Percentiles rank a stretch among this genome's conserved stretches.
phyloP scores from a whole-genome alignment of 129 eudicot genomes.

The Flaveria robusta region DNA sequence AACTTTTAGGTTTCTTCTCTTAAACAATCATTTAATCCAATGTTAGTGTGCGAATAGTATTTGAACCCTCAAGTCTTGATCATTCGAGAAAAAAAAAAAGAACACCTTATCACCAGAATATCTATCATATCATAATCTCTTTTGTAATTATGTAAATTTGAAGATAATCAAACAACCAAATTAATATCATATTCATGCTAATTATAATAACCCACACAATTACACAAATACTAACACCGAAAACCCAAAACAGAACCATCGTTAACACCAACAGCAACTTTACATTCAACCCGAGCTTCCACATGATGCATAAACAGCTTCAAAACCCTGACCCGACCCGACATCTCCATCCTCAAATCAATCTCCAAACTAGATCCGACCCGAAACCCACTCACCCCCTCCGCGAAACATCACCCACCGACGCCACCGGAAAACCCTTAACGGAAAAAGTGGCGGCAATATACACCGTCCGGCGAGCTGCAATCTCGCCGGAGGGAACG shows the following conservation, averaged over 20 bases:
- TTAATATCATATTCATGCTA: too few relatives aligned
- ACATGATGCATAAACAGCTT: conserved; percentile 64
- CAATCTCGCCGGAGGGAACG: conserved; percentile 78
- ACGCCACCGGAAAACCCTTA: conserved; percentile 52
- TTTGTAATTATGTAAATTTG: too few relatives aligned
- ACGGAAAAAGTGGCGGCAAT: conserved; percentile 79
- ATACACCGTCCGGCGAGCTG: conserved; percentile 55
- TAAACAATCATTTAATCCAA: too few relatives aligned
- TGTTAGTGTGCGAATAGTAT: too few relatives aligned
- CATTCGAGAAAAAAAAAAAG: too few relatives aligned
- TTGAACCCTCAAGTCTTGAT: too few relatives aligned
- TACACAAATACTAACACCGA: conserved; percentile 45
- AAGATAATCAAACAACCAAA: too few relatives aligned
- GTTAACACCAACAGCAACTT: conserved; percentile 48
- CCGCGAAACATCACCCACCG: conserved; percentile 25
- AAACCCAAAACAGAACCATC: conserved; percentile 78
- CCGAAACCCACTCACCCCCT: conserved; percentile 48
- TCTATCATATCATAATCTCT: too few relatives aligned
- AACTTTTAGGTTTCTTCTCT: too few relatives aligned
- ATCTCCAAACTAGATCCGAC: conserved; percentile 65
- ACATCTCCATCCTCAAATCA: conserved; percentile 63
- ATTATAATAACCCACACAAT: too few relatives aligned
- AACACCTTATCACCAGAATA: too few relatives aligned
- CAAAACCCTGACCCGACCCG: conserved; percentile 74
- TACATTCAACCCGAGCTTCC: conserved; percentile 51